Conservation (phyloP, 2,329 filamentous ascomycete species). For the Paraphoma chrysanthemicola region DNA sequence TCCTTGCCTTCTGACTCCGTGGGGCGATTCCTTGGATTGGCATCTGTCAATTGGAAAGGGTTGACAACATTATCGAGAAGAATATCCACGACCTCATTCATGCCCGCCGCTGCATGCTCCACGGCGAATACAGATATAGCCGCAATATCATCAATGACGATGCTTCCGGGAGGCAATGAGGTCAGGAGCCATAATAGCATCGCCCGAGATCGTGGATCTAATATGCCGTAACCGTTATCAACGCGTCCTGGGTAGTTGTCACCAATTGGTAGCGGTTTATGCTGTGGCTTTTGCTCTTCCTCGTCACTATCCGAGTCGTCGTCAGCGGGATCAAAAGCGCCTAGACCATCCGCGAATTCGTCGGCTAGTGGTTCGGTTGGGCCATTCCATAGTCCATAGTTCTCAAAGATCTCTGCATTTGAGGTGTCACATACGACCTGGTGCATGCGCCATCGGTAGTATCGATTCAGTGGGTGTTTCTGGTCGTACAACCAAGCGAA, state of each 20-base stretch:
- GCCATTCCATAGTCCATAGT: conserved; percentile 68
- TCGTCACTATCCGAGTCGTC: conserved; percentile 69
- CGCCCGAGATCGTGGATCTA: conserved; percentile 53
- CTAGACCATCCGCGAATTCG: conserved; percentile 78
- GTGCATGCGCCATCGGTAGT: conserved; percentile 94
- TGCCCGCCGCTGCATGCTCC: conserved; percentile 81
- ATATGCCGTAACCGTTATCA: conserved; percentile 36
- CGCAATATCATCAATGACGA: conserved; percentile 82
- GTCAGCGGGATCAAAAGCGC: conserved; percentile 72
- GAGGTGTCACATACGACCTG: conserved; percentile 71
- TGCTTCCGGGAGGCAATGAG: conserved; percentile 77
- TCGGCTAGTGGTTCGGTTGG: conserved; percentile 78
- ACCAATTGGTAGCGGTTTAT: conserved; percentile 32
- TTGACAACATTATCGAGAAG: conserved; percentile 81
- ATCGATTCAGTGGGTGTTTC: conserved; percentile 76
- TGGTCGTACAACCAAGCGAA: conserved; percentile 94
- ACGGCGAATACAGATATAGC: conserved; percentile 88
- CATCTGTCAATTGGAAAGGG: conserved; percentile 76
- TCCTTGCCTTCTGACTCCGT: conserved; percentile 28
- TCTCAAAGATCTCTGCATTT: conserved; percentile 32
- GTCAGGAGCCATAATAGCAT: conserved; percentile 85
- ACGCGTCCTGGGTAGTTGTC: conserved; percentile 36
- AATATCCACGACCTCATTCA: conserved; percentile 90
- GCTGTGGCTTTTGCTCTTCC: conserved; percentile 57
- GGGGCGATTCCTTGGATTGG: conserved; percentile 63